A percentile compares a stretch with the other conserved stretches of the same genome.
Conservation (phyloP, 352 stramenopile genomes). For the Plasmopara halstedii region DNA sequence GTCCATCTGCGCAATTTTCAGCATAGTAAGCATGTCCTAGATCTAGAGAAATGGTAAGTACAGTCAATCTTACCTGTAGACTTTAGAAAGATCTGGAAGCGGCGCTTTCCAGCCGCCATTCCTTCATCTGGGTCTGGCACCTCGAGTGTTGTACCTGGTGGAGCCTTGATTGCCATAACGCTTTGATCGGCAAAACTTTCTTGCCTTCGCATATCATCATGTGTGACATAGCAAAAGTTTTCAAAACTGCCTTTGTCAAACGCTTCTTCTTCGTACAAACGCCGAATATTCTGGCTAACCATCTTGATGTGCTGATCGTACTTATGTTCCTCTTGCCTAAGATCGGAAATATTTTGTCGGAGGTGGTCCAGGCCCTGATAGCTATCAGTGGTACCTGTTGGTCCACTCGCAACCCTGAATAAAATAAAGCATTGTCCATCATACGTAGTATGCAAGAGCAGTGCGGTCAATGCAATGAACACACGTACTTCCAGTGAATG, state of each 20-base stretch:
- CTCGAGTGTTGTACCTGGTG: constrained; percentile 90
- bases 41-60: too few species aligned
- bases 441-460: background rate
- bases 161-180: constrained; percentile 93
- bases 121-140: constrained; percentile 92
- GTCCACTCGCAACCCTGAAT: constrained; percentile 42
- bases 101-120: constrained; percentile 81
- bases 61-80: constrained; percentile 44
- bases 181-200: constrained; percentile 82
- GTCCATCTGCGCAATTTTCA: constrained; percentile 70
- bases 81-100: constrained; percentile 94
- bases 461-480: constrained; percentile 5
- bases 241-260: constrained; percentile 72
- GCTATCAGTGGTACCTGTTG: constrained; percentile 35
- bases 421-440: background rate
- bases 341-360: constrained; percentile 65
- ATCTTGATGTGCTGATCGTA: constrained; percentile 82
- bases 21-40: too few species aligned
- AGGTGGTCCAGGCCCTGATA: constrained; percentile 69
- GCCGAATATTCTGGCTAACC: constrained; percentile 75
- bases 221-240: constrained; percentile 79
- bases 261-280: constrained; percentile 76
- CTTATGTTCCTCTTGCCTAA: constrained; percentile 75
- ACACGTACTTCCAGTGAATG: constrained; percentile 92
- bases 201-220: constrained; percentile 84